phyloP scores from a whole-genome alignment of 2,329 filamentous ascomycete genomes.

The Elsinoe perseae region DNA sequence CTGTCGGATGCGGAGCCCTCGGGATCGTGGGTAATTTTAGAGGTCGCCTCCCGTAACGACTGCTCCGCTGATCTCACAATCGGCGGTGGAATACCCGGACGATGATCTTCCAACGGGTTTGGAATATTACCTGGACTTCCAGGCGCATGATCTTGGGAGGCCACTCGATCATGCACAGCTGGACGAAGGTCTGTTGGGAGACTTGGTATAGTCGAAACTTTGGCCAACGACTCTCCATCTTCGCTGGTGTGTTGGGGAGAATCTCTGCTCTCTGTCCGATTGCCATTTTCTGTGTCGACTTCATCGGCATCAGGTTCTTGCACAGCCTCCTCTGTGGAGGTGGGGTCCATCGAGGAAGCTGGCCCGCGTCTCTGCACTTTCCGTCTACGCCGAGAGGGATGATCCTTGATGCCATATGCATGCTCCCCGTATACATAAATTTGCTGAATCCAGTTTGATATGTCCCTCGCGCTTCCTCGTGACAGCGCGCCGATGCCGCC shows the following conservation, averaged over 20 bases:
- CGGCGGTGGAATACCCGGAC: conserved; percentile 39
- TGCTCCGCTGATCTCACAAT: conserved; percentile 39
- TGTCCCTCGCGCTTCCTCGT: conserved; percentile 59
- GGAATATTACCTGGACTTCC: conserved; percentile 10
- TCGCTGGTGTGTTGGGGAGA: background rate
- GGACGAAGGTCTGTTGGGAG: conserved; percentile 20
- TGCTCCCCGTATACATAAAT: conserved; percentile 76
- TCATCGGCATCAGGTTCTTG: background rate
- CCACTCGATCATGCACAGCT: conserved; percentile 23
- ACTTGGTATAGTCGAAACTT: background rate
- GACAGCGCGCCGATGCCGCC: conserved; percentile 69
- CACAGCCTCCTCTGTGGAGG: background rate
- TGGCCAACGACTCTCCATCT: background rate
- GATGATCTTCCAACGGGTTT: conserved; percentile 18
- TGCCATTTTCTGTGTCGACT: background rate
- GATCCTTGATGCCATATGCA: conserved; percentile 77
- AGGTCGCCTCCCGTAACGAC: conserved; percentile 38
- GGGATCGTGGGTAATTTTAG: conserved; percentile 24
- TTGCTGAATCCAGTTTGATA: conserved; percentile 83
- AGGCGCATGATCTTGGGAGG: conserved; percentile 25
- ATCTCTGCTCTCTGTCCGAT: background rate
- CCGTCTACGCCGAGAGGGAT: conserved; percentile 59
- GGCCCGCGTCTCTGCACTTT: conserved; percentile 37
- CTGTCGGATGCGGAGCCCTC: conserved; percentile 17
- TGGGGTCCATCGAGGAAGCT: conserved; percentile 30